These are phyloP conservation scores for Candida nitratophila DNA, from an alignment of 805 yeast species.

Conservation along the genomic window DNA sequence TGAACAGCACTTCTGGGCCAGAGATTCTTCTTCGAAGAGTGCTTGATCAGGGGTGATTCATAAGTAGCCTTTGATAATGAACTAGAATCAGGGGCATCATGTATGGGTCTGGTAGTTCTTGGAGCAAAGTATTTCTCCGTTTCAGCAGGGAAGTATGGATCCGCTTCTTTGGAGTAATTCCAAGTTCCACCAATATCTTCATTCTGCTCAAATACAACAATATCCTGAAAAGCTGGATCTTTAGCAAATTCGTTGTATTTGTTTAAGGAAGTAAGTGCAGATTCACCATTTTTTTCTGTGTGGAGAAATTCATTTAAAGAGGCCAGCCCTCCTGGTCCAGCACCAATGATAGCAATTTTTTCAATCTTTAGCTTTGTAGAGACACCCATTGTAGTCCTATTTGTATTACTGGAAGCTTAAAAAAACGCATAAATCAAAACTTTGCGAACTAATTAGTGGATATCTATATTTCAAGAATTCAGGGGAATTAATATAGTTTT, in stretches of 20 bases:
- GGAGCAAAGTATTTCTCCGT: slow-evolving; percentile 9
- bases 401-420: too few relatives aligned
- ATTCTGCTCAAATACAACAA: slow-evolving; percentile 34
- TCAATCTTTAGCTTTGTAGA: slow-evolving; percentile 7
- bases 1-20: slow-evolving; percentile 34
- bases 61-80: slow-evolving; percentile 21
- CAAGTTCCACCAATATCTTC: slow-evolving; percentile 34
- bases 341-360: slow-evolving; percentile 27
- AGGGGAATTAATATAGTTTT: too few relatives aligned
- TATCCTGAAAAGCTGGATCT: slow-evolving; percentile 25
- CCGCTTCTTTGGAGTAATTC: slow-evolving; percentile 16
- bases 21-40: slow-evolving; percentile 6
- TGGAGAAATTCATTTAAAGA: slow-evolving; percentile 24
- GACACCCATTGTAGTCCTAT: neutral
- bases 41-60: slow-evolving; percentile 20
- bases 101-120: slow-evolving; percentile 6
- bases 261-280: slow-evolving; percentile 11
- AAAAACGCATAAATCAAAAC: too few relatives aligned
- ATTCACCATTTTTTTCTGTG: slow-evolving; percentile 19
- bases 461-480: too few relatives aligned
- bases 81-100: slow-evolving; percentile 3
- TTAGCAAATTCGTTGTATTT: slow-evolving; percentile 4
- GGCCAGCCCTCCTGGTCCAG: slow-evolving; percentile 25
- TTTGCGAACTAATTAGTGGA: too few relatives aligned
- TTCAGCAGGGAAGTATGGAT: slow-evolving; percentile 14